Evolutionary conservation across 192 early-diverging fungal species (phyloP), one percentile per base, ranked within the genome.

Genomic region (Spizellomyces sp.): DNA sequence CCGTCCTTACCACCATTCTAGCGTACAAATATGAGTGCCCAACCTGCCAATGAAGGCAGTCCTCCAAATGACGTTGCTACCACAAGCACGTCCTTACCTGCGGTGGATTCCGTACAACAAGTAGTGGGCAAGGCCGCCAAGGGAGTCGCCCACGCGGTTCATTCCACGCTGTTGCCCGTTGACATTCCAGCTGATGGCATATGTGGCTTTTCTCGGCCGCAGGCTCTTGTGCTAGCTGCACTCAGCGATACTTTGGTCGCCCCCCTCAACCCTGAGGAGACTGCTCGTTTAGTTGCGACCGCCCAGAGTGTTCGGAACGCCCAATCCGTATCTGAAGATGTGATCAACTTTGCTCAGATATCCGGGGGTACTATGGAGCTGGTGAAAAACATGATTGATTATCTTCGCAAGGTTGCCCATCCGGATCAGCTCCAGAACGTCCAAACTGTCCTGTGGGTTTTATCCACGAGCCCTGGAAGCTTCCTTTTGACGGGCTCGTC

Each of bases 201-300:
- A 36, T 36, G 27, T 36, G 27, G 27, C 27, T 36, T 36, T 3
- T 36, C 27, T 36, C 12, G 4, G 14, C 4, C 12, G 0, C 50
- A 54, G 17, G 50, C 17, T 12, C 50, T n/a, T 54, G 69, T 76
- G 10, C 48, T 76, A 9, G 60, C 66, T 12, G 79, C 86, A 41
- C 76, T 89, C 47, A 66, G 77, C 58, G 81, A 84, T 62, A 84
- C 83, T 21, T 73, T 86, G 52, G 71, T 86, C 27, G 74, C 80
- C 2, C 74, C 78, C 46, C 66, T 89, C 6, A 47, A 45, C 6
- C 66, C 63, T 6, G 47, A 70, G 44, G 79, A 83, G 22, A 64
- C 76, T 36, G 74, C 80, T 42, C 55, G 71, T 2, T 64, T 67
- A 46, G 36, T 54, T 58, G 64, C 75, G 4, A 62, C 77, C 36